Conservation (phyloP, 108 stramenopile species). For the Fistulifera solaris region DNA sequence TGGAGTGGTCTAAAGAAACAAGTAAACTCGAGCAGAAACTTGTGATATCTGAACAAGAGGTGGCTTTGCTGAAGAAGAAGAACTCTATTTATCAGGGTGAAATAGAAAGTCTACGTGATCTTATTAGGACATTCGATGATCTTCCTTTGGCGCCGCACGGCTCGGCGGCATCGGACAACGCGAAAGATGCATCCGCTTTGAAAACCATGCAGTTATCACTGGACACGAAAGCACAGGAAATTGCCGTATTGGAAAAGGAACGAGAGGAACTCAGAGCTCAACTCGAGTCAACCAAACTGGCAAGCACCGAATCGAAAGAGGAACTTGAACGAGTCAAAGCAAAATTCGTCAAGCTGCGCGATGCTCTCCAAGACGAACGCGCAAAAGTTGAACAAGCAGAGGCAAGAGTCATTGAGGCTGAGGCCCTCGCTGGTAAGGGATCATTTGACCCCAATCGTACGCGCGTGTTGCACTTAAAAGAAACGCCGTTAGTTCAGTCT, state of each 20-base stretch:
- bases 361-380: slow-evolving; percentile 63
- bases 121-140: slow-evolving; percentile 59
- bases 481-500: slow-evolving; percentile 66
- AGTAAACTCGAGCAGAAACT: slow-evolving; percentile 10
- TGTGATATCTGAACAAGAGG: slow-evolving; percentile 3
- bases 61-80: slow-evolving; percentile 36
- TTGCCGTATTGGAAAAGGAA: slow-evolving; percentile 26
- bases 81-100: slow-evolving; percentile 66
- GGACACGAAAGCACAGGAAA: slow-evolving; percentile 45
- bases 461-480: slow-evolving; percentile 63
- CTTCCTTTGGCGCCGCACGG: slow-evolving; percentile 18
- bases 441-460: slow-evolving; percentile 66
- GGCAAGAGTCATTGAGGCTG: slow-evolving; percentile 51
- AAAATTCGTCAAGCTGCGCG: slow-evolving; percentile 67
- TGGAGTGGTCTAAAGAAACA: slow-evolving; percentile 7
- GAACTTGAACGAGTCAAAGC: slow-evolving; percentile 54
- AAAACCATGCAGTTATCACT: slow-evolving; percentile 37
- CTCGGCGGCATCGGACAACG: neutral
- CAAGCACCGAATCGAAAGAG: slow-evolving; percentile 7
- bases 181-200: neutral
- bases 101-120: slow-evolving; percentile 40
- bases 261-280: slow-evolving; percentile 16
- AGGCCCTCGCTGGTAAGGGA: slow-evolving; percentile 81
- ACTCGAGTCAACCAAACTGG: slow-evolving; percentile 3
- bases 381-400: slow-evolving; percentile 65